These are phyloP conservation scores for Selenicereus undatus DNA, from an alignment of 148 eudicot species.

Conservation along the genomic window DNA sequence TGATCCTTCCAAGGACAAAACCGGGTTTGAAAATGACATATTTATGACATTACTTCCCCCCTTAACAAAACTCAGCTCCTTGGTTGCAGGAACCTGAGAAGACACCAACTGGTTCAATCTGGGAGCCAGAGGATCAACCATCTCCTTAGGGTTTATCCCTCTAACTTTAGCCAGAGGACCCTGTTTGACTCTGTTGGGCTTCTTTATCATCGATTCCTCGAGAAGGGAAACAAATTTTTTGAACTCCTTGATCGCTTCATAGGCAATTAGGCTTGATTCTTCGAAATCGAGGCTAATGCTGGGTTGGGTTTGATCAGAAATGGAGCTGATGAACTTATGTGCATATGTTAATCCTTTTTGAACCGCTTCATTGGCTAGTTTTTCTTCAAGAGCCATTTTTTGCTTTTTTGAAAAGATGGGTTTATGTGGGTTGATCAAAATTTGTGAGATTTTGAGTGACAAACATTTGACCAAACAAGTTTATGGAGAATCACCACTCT, in stretches of 20 bases:
- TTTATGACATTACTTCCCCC: not conserved
- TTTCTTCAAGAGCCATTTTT: not conserved
- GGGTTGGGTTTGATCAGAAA: slow-evolving; percentile 21
- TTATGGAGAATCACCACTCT: slow-evolving; percentile 24
- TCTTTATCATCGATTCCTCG: not conserved
- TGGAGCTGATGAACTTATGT: slow-evolving; percentile 23
- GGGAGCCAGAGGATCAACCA: slow-evolving; percentile 17
- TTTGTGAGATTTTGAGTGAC: not conserved
- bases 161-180: slow-evolving; percentile 27
- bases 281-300: not conserved
- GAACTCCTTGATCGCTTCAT: slow-evolving; percentile 26
- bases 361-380: slow-evolving; percentile 9
- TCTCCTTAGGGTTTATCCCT: slow-evolving; percentile 21
- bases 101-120: not conserved
- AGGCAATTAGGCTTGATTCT: slow-evolving; percentile 23
- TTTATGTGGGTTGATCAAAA: slow-evolving; percentile 9
- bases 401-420: not conserved
- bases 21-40: slow-evolving; percentile 21
- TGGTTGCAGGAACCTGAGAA: slow-evolving; percentile 11
- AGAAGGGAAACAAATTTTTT: slow-evolving; percentile 21
- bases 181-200: slow-evolving; percentile 19
- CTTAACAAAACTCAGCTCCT: slow-evolving; percentile 19
- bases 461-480: slow-evolving; percentile 14
- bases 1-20: slow-evolving; percentile 27
- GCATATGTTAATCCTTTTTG: slow-evolving; percentile 29